These are phyloP conservation scores for Escallonia herrerae DNA, from an alignment of 129 eudicot species.

Conservation along the genomic window DNA sequence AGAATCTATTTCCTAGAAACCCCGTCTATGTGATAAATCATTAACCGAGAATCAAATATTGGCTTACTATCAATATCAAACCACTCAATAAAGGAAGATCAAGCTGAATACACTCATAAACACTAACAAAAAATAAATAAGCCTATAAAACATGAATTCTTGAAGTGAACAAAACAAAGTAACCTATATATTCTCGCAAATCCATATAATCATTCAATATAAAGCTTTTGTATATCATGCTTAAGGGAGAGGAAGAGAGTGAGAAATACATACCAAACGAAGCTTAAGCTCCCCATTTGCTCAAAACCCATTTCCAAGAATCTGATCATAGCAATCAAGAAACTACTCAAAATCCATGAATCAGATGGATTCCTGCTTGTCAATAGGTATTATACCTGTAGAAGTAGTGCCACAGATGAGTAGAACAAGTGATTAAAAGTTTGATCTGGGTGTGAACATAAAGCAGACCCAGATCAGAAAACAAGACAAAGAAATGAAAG, in stretches of 20 bases:
- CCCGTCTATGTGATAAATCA: neutral
- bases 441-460: conserved; percentile 37
- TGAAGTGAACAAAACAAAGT: neutral
- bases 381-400: conserved; percentile 6
- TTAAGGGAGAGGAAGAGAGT: neutral
- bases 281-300: conserved; percentile 47
- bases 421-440: conserved; percentile 13
- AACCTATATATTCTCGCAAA: conserved; percentile 15
- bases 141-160: neutral
- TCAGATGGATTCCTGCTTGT: conserved; percentile 13
- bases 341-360: conserved; percentile 23
- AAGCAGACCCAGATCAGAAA: conserved; percentile 40
- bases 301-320: conserved; percentile 28
- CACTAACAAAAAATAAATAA: conserved; percentile 9
- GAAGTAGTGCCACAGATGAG: conserved; percentile 20
- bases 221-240: neutral
- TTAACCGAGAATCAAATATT: conserved; percentile 18
- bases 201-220: conserved; percentile 4
- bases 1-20: neutral
- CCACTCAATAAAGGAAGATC: conserved; percentile 5
- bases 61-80: neutral
- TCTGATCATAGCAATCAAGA: conserved; percentile 12
- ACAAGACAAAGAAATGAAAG: conserved; percentile 11
- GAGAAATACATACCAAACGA: conserved; percentile 41
- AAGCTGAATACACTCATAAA: conserved; percentile 6